phyloP scores from a whole-genome alignment of 345 rosid genomes.

The Sonneratia alba region DNA sequence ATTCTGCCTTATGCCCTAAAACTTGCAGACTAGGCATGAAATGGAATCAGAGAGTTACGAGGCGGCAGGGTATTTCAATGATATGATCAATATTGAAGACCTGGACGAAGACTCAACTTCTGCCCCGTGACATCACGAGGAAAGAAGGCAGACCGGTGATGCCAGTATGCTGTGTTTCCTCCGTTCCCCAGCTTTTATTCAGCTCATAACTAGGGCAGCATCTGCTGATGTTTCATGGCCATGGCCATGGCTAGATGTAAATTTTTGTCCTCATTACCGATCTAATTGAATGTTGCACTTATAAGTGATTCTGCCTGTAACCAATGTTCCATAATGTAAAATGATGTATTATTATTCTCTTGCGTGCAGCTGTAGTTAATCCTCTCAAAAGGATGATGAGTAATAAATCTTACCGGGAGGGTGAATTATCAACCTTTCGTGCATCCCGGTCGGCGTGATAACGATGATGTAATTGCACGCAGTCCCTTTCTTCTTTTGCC shows the following conservation, averaged over 20 bases:
- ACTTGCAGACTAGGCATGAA: constrained; percentile 6
- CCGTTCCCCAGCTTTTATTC: background rate
- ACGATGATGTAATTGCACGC: no score
- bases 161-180: background rate
- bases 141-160: background rate
- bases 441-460: no score
- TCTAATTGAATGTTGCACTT: no score
- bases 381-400: no score
- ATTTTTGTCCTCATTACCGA: no score
- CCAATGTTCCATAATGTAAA: no score
- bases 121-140: background rate
- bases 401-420: background rate
- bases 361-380: no score
- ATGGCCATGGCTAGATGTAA: no score
- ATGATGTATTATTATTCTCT: no score
- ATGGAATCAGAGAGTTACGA: constrained; percentile 6
- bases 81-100: constrained; percentile 1
- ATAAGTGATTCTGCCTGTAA: no score
- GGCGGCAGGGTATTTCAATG: constrained; percentile 20
- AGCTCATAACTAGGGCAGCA: background rate
- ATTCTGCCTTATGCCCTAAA: background rate
- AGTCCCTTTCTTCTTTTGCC: no score
- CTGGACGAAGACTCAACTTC: constrained; percentile 1
- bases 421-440: background rate
- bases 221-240: background rate